Conservation (phyloP, 345 rosid genomes). For the Pelargonium nanum region DNA sequence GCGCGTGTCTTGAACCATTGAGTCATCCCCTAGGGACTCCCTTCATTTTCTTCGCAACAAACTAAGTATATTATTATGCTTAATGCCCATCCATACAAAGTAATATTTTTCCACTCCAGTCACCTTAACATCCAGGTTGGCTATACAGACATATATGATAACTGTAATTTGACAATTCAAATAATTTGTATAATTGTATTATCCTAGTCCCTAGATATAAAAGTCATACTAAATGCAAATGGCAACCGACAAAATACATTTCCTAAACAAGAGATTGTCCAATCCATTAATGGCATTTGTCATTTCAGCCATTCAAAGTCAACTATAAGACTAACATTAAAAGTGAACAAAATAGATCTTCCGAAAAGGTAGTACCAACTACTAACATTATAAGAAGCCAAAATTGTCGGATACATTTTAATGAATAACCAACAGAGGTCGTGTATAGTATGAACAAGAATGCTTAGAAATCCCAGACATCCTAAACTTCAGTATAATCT, state of each 20-base stretch:
- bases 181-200: neutral
- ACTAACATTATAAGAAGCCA: neutral
- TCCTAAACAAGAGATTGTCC: neutral
- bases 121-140: neutral
- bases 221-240: neutral
- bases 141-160: neutral
- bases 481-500: neutral
- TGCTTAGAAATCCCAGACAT: neutral
- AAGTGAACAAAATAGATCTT: neutral
- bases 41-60: neutral
- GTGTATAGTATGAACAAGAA: neutral
- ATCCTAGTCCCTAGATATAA: neutral
- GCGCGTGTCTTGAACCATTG: too few relatives aligned
- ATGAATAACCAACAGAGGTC: neutral
- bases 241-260: neutral
- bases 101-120: neutral
- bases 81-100: neutral
- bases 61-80: neutral
- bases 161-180: neutral
- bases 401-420: neutral
- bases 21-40: too few relatives aligned
- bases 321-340: neutral
- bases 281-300: neutral
- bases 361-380: neutral
- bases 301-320: too few relatives aligned